phyloP scores from a whole-genome alignment of 2,329 filamentous ascomycete genomes.

The Hymenoscyphus scutula region DNA sequence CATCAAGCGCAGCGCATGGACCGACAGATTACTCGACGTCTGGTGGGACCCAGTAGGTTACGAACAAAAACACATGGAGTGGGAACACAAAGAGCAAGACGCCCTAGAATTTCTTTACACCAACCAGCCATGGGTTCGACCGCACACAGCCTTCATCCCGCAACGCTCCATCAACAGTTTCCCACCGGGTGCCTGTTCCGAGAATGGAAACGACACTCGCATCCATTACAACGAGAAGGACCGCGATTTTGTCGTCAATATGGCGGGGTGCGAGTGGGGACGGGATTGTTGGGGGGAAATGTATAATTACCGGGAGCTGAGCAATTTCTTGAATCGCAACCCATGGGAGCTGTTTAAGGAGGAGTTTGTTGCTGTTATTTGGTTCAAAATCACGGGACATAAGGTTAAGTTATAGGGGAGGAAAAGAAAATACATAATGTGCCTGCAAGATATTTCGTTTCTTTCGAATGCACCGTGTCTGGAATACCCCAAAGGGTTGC shows the following conservation, averaged over 20 bases:
- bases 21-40: slow-evolving; percentile 85
- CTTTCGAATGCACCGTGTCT: slow-evolving; percentile 8
- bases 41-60: slow-evolving; percentile 99
- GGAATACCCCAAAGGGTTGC: slow-evolving; percentile 10
- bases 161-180: slow-evolving; percentile 95
- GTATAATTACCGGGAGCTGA: slow-evolving; percentile 90
- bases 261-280: slow-evolving; percentile 97
- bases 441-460: slow-evolving; percentile 3
- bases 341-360: slow-evolving; percentile 76
- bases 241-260: slow-evolving; percentile 93
- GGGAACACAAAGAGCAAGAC: slow-evolving; percentile 99
- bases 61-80: slow-evolving; percentile 98
- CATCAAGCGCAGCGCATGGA: slow-evolving; percentile 79
- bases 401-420: slow-evolving; percentile 32
- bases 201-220: slow-evolving; percentile 68
- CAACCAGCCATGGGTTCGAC: slow-evolving; percentile 88
- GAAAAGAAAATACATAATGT: not conserved
- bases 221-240: slow-evolving; percentile 86
- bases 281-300: slow-evolving; percentile 98
- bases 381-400: slow-evolving; percentile 62
- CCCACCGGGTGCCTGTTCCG: slow-evolving; percentile 82
- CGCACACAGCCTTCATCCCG: slow-evolving; percentile 82
- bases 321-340: slow-evolving; percentile 82
- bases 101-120: slow-evolving; percentile 89
- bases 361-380: slow-evolving; percentile 58